These are phyloP conservation scores for Fistulifera pelliculosa DNA, from an alignment of 108 stramenopile species.

Conservation along the genomic window DNA sequence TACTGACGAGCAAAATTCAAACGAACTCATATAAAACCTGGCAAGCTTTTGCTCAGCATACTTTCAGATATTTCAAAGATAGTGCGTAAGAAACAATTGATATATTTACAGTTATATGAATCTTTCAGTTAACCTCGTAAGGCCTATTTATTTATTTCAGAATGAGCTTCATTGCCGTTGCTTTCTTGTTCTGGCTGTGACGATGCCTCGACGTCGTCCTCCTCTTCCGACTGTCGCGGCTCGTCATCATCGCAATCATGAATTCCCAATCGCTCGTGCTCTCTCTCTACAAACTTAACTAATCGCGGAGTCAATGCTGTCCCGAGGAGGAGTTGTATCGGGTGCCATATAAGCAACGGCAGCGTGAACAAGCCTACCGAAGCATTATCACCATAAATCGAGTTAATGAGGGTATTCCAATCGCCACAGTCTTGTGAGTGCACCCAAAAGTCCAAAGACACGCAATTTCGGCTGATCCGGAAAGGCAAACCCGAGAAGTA, in stretches of 20 bases:
- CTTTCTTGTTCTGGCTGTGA: too few relatives aligned
- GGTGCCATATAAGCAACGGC: constrained; percentile 71
- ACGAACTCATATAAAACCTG: constrained; percentile 22
- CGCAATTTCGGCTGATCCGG: constrained; percentile 29
- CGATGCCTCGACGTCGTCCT: too few relatives aligned
- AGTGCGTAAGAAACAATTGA: too few relatives aligned
- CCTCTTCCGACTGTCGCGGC: not conserved
- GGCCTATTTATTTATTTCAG: too few relatives aligned
- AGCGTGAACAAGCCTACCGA: constrained; percentile 46
- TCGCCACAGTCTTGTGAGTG: constrained; percentile 61
- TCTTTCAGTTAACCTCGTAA: too few relatives aligned
- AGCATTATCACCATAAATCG: constrained; percentile 45
- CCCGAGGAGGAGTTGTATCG: constrained; percentile 58
- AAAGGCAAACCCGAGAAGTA: constrained; percentile 25
- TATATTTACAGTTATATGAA: too few relatives aligned
- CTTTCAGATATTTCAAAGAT: too few relatives aligned
- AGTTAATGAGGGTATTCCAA: constrained; percentile 68
- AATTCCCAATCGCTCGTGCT: constrained; percentile 27
- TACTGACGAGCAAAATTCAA: constrained; percentile 29
- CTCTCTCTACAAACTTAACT: constrained; percentile 22
- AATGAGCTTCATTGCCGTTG: too few relatives aligned
- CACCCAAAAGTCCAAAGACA: constrained; percentile 59
- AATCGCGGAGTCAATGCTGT: constrained; percentile 32
- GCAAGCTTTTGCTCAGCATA: too few relatives aligned
- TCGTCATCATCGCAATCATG: not conserved